Evolutionary conservation across 805 yeast genomes (phyloP), one percentile per base, ranked within the genome.

Genomic region (Lachancea kluyveri): DNA sequence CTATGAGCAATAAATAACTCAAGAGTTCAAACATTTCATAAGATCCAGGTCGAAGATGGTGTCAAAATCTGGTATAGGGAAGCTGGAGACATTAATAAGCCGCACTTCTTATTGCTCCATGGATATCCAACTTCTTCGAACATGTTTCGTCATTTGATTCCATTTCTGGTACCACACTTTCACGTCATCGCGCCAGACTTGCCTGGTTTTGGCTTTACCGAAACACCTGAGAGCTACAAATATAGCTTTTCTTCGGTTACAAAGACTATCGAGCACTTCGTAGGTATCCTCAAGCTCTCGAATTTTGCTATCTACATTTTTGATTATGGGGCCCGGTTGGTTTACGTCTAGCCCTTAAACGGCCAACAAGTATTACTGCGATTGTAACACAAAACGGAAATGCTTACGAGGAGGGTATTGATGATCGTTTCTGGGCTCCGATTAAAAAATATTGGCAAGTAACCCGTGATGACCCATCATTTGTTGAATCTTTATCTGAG

Each of bases 281-380:
- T 61, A 17, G 46, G 51, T 8, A 38, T 28, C 2, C 35, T 63
- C 17, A 41, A 39, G 1, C 37, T 63, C 20, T 31, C 41, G 6
- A 55, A 50, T 26, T 64, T 55, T 29, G 43, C 50, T 10, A 38
- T 64, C 13, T 66, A 62, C 39, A 39, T 64, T 14, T 65, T 66
- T 40, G 72, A 66, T 40, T 66, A 66, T 38, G 71, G 72, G 24
- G 57, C 69, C 71, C 71, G 7, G 55, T 57, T 6, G 70, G 62
- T 0, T 48, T 55, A 22, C 52, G 70, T 31, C 37, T 66, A 16
- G 65, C 67, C 4, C 39, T 64, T 33, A 51, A 43, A 17, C 32
- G 46, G 5, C 65, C 68, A 2, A 36, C 43, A 4, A 34, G 40
- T 6, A 48, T 65, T 11, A 30, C 43, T 4, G 65, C 56, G 4